Base-by-base conservation (phyloP, 2,329 filamentous ascomycete genomes). In the Colletotrichum trifolii region DNA sequence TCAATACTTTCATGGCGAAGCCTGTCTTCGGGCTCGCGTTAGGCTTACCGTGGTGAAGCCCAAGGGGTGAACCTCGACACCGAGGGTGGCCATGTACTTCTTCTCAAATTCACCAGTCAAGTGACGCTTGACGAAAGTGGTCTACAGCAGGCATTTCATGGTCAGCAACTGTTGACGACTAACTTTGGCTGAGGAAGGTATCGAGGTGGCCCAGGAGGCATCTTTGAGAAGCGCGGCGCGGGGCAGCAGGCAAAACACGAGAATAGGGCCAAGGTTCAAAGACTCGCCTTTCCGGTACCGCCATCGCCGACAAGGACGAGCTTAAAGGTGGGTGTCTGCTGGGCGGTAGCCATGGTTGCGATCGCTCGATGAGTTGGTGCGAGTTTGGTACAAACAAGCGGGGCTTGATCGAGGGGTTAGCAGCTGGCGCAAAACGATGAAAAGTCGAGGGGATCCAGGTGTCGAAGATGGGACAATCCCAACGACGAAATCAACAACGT, bases 61-160 rank as follows among this genome's bases (percentile, higher is more conserved):
- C 72, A 99, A 93, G 81, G 96, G 96, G 87, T 99, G 96, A 72
- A 99, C 96, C 83, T 99, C 96, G 80, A 99, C 96, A 91, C 96
- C 96, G 71, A 99, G 93, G 67, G 96, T 99, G 76, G 96, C 96
- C 82, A 99, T 98, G 86, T 99, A 99, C 87, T 98, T 99, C 92
- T 99, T 99, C 87, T 99, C 96, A 80, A 99, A 99, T 82, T 99
- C 96, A 81, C 96, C 96, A 79, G 96, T 99, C 89, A 98, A 89
- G 85, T 99, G 96, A 79, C 96, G 96, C 91, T 99, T 99, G 88
- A 99, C 96, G 83, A 99, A 99, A 79, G 96, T 99, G 81, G 96
- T 99, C 96, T 99, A 78, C 36, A 52, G 17, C 43, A 49, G 25
- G 25, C 42, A 40, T 13, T 12, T 39, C 42, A 56, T 36, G 42